Evolutionary conservation across 164 flowering plant genomes (phyloP).

Genomic region (Magnolia kwangsiensis): DNA sequence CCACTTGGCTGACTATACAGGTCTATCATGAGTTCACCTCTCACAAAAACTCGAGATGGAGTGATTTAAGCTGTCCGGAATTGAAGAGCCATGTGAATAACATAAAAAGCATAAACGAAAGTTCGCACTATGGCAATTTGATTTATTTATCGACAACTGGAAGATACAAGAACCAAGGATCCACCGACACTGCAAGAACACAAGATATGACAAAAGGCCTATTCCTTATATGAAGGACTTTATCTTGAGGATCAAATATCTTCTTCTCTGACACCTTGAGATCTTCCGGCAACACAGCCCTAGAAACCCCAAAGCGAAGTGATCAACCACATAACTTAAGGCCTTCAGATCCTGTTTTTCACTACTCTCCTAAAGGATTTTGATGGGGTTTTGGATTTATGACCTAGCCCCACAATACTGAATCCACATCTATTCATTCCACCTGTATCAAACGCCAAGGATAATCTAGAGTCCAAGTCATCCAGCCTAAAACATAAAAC

Average conservation of each 20-base stretch:
- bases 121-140: conserved; percentile 69
- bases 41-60: conserved; percentile 96
- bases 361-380: conserved; percentile 69
- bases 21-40: conserved; percentile 96
- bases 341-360: conserved; percentile 88
- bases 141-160: conserved; percentile 47
- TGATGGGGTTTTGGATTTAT: conserved; percentile 39
- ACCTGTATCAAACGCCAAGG: conserved; percentile 51
- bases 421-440: conserved; percentile 63
- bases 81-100: conserved; percentile 82
- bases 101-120: conserved; percentile 70
- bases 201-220: conserved; percentile 75
- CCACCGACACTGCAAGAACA: conserved; percentile 80
- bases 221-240: conserved; percentile 71
- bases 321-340: conserved; percentile 82
- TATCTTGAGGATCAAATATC: conserved; percentile 95
- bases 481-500: conserved; percentile 17
- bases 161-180: conserved; percentile 85
- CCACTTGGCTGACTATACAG: too few relatives aligned
- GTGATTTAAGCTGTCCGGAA: conserved; percentile 97
- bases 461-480: conserved; percentile 69
- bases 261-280: conserved; percentile 54
- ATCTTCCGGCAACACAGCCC: conserved; percentile 89
- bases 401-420: conserved; percentile 49
- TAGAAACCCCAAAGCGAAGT: conserved; percentile 74